Evolutionary conservation across 495 filamentous ascomycete genomes (phyloP), one percentile per base, ranked within the genome.

Genomic region (Penicillium psychrofluorescens): DNA sequence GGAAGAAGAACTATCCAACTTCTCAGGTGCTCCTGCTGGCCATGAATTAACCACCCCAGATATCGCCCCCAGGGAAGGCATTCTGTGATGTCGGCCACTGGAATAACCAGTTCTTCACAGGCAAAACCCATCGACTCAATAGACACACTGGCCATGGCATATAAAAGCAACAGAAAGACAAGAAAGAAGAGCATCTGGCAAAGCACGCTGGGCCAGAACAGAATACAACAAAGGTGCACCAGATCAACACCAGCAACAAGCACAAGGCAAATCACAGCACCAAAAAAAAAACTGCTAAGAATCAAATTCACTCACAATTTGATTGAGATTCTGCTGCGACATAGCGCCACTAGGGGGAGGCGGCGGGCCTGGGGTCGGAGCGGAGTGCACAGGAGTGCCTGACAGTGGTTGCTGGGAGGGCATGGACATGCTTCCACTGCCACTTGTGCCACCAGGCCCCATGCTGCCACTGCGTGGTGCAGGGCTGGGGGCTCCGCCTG

Each of bases 301-400:
- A 22, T 22, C 22, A 22, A 22, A 22, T 22, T 22, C 22, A 74
- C 86, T 74, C 76, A 95, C 91, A 59, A 98, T 98, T 51, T 94
- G 88, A 49, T 98, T 98, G 7, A 98, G 62, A 56, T 95, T 95
- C 51, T 94, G 90, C 35, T 87, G 84, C 4, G 86, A 86, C 75
- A 70, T 79, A 51, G 53, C 75, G 47, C 63, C 76, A 49, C 54
- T 63, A 36, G 49, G 72, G 36, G 65, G 67, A 34, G 55, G 65
- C n/a, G 49, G 63, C 11, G 64, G 63, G 7, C 67, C 68, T 29
- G 63, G 56, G n/a, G 66, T 58, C 27, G 65, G 60, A 28, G 64
- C 50, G 14, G 50, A 56, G 30, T 66, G 59, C 27, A 65, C 60
- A 28, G 71, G 63, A n/a, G 60, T 61, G 4, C 52, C 59, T 41